phyloP scores from a whole-genome alignment of 1,284 basidiomycete species.

The Cryptococcus maquisensis region DNA sequence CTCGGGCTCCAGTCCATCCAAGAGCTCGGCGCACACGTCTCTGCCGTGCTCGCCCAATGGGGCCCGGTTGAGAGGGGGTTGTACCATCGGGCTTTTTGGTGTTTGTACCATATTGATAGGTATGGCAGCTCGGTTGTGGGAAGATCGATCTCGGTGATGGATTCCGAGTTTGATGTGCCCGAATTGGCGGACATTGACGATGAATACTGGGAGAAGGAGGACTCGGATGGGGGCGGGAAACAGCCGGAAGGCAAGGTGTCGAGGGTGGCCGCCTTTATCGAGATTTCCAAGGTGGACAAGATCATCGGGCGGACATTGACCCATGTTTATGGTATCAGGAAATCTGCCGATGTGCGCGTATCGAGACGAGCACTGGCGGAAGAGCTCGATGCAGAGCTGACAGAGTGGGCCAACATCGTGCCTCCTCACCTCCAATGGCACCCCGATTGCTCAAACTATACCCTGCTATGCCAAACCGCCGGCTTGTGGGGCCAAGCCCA shows the following conservation, averaged over 20 bases:
- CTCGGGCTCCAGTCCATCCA: constrained; percentile 63
- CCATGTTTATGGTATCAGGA: constrained; percentile 69
- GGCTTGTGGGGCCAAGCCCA: constrained; percentile 65
- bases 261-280: constrained; percentile 61
- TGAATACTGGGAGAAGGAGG: constrained; percentile 64
- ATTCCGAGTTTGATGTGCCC: constrained; percentile 77
- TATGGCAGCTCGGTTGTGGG: constrained; percentile 68
- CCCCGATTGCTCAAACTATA: constrained; percentile 58
- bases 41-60: constrained; percentile 31
- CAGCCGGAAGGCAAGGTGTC: constrained; percentile 57
- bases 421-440: constrained; percentile 73
- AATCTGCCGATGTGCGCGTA: constrained; percentile 54
- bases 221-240: constrained; percentile 51
- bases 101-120: constrained; percentile 50
- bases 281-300: constrained; percentile 64
- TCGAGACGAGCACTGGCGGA: constrained; percentile 66
- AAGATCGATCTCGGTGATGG: constrained; percentile 73
- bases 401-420: constrained; percentile 68
- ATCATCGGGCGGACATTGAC: constrained; percentile 66
- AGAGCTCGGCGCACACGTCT: constrained; percentile 46
- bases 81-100: constrained; percentile 79
- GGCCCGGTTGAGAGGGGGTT: constrained; percentile 58
- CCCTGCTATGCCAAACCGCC: constrained; percentile 67
- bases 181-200: constrained; percentile 78
- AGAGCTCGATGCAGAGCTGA: constrained; percentile 64